A percentile compares a stretch with the other conserved stretches of the same genome.
phyloP scores from a whole-genome alignment of 345 rosid species.

The Salix brachista region DNA sequence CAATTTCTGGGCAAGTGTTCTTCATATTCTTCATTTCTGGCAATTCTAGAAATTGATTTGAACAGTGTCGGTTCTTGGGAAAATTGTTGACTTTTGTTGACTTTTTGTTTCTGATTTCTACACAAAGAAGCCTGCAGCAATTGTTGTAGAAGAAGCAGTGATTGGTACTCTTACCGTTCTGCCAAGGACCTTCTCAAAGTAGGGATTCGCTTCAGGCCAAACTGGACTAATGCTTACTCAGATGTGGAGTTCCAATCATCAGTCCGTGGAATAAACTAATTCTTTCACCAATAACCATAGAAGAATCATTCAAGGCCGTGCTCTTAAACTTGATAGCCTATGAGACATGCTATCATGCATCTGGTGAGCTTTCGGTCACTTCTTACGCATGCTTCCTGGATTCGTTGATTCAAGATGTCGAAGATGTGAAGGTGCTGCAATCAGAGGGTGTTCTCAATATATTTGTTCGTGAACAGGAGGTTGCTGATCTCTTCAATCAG shows the following conservation, averaged over 20 bases:
- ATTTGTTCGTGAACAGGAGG: conserved; percentile 17
- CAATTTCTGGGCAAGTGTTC: too few relatives aligned
- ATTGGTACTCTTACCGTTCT: not conserved
- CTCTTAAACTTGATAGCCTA: conserved; percentile 25
- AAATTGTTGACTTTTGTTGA: too few relatives aligned
- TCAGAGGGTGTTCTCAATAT: conserved; percentile 5
- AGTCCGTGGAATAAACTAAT: not conserved
- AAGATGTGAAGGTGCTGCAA: conserved; percentile 18
- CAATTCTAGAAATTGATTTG: too few relatives aligned
- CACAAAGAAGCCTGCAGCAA: too few relatives aligned
- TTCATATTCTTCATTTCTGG: too few relatives aligned
- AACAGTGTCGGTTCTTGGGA: too few relatives aligned
- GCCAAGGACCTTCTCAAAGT: not conserved
- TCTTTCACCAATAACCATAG: conserved; percentile 13
- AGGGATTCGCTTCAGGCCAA: not conserved
- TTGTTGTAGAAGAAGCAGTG: too few relatives aligned
- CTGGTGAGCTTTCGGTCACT: conserved; percentile 3
- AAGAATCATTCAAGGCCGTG: conserved; percentile 15
- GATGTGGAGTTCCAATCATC: not conserved
- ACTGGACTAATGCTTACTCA: not conserved
- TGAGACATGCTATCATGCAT: conserved; percentile 10
- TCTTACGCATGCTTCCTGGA: conserved; percentile 20
- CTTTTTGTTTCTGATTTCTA: too few relatives aligned
- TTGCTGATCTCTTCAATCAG: conserved; percentile 12
- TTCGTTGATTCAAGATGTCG: conserved; percentile 10